Base-by-base conservation (phyloP, 306 rosid genomes). In the Cicer cuneatum region DNA sequence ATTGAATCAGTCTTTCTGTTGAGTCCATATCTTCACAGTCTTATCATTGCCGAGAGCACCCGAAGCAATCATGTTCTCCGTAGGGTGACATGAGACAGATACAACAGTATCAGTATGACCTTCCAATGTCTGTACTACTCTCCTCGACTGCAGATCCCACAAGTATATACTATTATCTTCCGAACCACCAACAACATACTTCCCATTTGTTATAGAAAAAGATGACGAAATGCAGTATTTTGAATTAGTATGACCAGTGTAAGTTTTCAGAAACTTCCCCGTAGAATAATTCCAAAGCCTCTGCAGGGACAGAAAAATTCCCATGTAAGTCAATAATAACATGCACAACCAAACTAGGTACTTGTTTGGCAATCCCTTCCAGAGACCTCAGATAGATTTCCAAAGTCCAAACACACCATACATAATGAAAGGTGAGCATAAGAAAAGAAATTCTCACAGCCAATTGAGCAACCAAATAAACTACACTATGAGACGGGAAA, bases 241-340 rank as follows among this genome's bases (percentile, higher is more conserved):
- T 5, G 97, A 94, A 78, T 92, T 94, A 51, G 59, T 84, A 74
- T 94, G 98, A 69, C 97, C 97, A 0, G 88, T 77, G 69, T 89
- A 94, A 13, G 97, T 87, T 89, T 94, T 94, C 76, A 91, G 84
- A 88, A 89, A 91, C 84, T 86, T 91, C 57, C 98, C 98, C 39
- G 92, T 90, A 2, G 97, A 85, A 78, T 88, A 91, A 86, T 94
- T 92, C 98, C 97, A 94, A 16, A 94, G 93, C 89, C 96, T 89
- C 98, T 94, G 87, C 73, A 84, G 68, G 64, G 42, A 81, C 58
- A 69, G 21, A 80, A 68, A 71, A 72, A 52, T 8, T 10, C n/a
- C 65, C 29, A n/a, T 48, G 46, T 5, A 1, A 75, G 63, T 51
- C 49, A 51, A 45, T 52, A 21, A 37, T 37, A 16, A 37, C 57